phyloP scores from a whole-genome alignment of 805 yeast species.

The Candida rishiriensis region DNA sequence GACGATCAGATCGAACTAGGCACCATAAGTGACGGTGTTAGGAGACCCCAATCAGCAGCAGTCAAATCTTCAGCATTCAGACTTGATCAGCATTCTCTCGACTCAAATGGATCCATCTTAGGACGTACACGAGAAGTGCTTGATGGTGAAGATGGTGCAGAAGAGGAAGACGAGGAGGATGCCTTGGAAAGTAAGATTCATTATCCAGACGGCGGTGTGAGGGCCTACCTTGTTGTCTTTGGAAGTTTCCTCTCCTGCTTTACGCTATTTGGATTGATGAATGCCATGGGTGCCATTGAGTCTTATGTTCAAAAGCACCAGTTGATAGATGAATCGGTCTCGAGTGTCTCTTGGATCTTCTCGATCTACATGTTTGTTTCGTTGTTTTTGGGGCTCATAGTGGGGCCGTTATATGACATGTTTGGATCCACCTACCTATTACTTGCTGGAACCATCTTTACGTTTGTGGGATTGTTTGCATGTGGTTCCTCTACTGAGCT shows the following conservation, averaged over 20 bases:
- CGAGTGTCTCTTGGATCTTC: slow-evolving; percentile 61
- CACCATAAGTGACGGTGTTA: background rate
- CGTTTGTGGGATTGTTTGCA: slow-evolving; percentile 47
- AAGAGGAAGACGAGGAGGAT: slow-evolving; percentile 4
- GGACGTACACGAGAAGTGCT: slow-evolving; percentile 38
- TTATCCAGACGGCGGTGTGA: slow-evolving; percentile 59
- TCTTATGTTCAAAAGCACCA: slow-evolving; percentile 55
- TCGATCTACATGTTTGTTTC: slow-evolving; percentile 49
- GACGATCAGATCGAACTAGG: background rate
- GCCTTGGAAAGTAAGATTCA: slow-evolving; percentile 16
- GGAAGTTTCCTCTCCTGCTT: slow-evolving; percentile 57
- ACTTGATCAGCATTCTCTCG: too few species aligned
- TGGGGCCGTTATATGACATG: slow-evolving; percentile 56
- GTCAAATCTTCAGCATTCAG: slow-evolving; percentile 13
- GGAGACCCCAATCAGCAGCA: slow-evolving; percentile 24
- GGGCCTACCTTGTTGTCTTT: slow-evolving; percentile 51
- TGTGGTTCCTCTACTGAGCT: slow-evolving; percentile 41
- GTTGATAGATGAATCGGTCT: slow-evolving; percentile 38
- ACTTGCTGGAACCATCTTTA: slow-evolving; percentile 35
- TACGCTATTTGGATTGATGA: slow-evolving; percentile 52
- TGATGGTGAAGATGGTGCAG: background rate
- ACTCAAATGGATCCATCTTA: slow-evolving; percentile 30
- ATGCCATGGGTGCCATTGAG: slow-evolving; percentile 59
- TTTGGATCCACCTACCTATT: slow-evolving; percentile 45
- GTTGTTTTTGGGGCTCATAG: slow-evolving; percentile 44